phyloP scores from a whole-genome alignment of 2,329 filamentous ascomycete species.

The Talaromyces piceae region DNA sequence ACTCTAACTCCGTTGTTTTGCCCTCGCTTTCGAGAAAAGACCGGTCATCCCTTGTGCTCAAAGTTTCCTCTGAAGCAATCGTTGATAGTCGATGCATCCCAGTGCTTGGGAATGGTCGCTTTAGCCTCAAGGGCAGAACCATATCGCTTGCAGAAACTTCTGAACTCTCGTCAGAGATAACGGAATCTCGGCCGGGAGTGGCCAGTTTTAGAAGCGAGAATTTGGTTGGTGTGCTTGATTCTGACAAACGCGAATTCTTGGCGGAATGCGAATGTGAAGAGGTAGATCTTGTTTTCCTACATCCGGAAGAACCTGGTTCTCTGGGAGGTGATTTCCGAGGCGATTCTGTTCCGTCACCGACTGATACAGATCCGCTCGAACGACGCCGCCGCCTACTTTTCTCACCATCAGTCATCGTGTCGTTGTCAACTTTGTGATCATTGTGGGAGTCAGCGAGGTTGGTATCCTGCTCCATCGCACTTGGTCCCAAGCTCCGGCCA shows the following conservation, averaged over 20 bases:
- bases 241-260: not conserved
- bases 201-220: not conserved
- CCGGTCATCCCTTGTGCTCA: conserved; percentile 28
- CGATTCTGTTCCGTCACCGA: not conserved
- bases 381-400: not conserved
- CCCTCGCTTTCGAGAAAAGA: conserved; percentile 14
- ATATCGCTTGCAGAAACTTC: conserved; percentile 30
- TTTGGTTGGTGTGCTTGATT: conserved; percentile 1
- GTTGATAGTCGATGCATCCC: conserved; percentile 50
- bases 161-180: conserved; percentile 29
- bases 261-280: not conserved
- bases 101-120: conserved; percentile 44
- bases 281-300: not conserved
- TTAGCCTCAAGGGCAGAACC: conserved; percentile 34
- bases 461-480: conserved; percentile 15
- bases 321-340: not conserved
- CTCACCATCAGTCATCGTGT: not conserved
- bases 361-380: not conserved
- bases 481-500: conserved; percentile 15
- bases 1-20: conserved; percentile 20
- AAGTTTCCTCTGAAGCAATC: conserved; percentile 51
- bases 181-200: conserved; percentile 6
- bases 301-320: not conserved
- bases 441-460: conserved; percentile 14
- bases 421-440: conserved; percentile 7